phyloP scores from a whole-genome alignment of 257 asterid species.

The Capsicum chinense region DNA sequence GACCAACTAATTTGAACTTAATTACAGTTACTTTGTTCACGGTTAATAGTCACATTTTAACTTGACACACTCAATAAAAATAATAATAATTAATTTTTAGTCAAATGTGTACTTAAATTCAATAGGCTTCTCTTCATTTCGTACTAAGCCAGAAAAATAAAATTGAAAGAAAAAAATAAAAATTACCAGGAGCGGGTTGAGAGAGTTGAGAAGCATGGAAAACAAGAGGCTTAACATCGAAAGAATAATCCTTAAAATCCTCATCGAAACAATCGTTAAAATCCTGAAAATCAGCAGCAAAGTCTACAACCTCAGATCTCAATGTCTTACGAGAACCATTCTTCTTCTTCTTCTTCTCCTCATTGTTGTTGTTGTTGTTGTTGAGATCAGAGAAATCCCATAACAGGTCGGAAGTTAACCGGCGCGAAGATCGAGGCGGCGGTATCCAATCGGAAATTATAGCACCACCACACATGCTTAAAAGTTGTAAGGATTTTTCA shows the following conservation, averaged over 20 bases:
- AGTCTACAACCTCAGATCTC: conserved; percentile 64
- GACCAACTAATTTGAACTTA: too few species aligned
- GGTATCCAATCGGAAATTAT: conserved; percentile 61
- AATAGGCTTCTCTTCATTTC: too few species aligned
- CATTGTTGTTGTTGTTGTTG: not conserved
- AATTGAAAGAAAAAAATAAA: too few species aligned
- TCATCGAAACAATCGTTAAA: conserved; percentile 64
- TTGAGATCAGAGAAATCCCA: conserved; percentile 66
- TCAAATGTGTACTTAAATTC: too few species aligned
- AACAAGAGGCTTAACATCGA: conserved; percentile 47
- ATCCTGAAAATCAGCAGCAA: conserved; percentile 84
- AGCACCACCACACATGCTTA: conserved; percentile 91
- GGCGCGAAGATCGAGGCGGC: conserved; percentile 64
- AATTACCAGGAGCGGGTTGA: conserved; percentile 11
- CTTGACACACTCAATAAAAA: too few species aligned
- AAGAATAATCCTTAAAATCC: conserved; percentile 35
- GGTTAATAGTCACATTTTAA: too few species aligned
- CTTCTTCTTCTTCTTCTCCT: conserved; percentile 45
- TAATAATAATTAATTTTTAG: too few species aligned
- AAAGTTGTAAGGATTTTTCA: not conserved
- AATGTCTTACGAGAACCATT: conserved; percentile 42
- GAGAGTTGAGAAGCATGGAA: conserved; percentile 21
- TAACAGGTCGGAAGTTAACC: conserved; percentile 72
- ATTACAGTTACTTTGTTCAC: too few species aligned
- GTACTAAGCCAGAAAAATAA: not conserved